Conservation (phyloP, 2,329 filamentous ascomycete species). For the Catunica adiposa region DNA sequence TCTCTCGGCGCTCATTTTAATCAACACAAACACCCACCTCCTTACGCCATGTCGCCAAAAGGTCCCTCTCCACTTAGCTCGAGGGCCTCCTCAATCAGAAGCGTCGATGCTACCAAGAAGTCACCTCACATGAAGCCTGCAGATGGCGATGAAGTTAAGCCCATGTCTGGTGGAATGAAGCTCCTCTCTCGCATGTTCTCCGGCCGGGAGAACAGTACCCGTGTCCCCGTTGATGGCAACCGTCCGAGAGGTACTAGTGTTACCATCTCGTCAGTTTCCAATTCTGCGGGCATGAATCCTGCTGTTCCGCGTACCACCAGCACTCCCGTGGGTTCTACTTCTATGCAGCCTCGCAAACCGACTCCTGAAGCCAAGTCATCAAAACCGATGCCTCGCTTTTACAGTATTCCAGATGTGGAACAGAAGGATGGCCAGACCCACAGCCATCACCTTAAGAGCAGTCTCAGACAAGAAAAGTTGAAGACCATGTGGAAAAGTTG, state of each 20-base stretch:
- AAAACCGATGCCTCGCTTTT: constrained; percentile 13
- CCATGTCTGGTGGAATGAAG: constrained; percentile 12
- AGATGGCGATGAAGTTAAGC: constrained; percentile 9
- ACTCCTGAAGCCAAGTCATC: constrained; percentile 3
- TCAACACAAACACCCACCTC: neutral
- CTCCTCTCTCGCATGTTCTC: constrained; percentile 13
- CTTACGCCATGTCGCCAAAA: constrained; percentile 11
- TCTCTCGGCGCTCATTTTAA: neutral
- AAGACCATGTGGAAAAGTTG: constrained; percentile 80
- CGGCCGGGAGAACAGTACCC: constrained; percentile 8
- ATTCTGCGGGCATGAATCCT: neutral
- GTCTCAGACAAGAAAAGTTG: constrained; percentile 85
- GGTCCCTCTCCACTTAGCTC: constrained; percentile 12
- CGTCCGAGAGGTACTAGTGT: constrained; percentile 14
- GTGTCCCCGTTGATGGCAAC: constrained; percentile 7
- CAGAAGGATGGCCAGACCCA: constrained; percentile 58
- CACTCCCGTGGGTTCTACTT: constrained; percentile 6
- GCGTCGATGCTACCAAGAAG: constrained; percentile 11
- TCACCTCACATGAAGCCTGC: constrained; percentile 5
- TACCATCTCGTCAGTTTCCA: constrained; percentile 8
- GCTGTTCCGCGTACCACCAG: constrained; percentile 6
- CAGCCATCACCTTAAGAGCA: constrained; percentile 75
- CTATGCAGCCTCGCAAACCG: constrained; percentile 6
- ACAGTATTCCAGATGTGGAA: constrained; percentile 27
- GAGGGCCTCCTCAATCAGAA: constrained; percentile 13